Conservation (phyloP, 2,329 filamentous ascomycete species). For the Juglanconis juglandina region DNA sequence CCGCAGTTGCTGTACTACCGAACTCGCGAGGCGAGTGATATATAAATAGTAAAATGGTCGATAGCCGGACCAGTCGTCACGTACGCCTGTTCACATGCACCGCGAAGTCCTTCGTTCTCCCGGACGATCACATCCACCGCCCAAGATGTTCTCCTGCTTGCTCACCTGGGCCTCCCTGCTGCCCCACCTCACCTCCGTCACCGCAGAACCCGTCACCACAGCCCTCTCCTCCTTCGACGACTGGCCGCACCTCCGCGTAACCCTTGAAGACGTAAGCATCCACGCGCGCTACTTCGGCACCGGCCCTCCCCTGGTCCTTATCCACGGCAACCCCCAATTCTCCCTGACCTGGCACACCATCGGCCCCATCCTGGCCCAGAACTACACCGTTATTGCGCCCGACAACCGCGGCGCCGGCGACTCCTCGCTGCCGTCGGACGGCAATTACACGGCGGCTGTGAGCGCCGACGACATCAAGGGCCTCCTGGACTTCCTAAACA, state of each 20-base stretch:
- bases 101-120: neutral
- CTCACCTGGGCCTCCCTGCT: neutral
- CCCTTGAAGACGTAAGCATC: slow-evolving; percentile 37
- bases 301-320: slow-evolving; percentile 37
- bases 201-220: neutral
- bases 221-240: slow-evolving; percentile 26
- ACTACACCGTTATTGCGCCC: slow-evolving; percentile 41
- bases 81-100: neutral
- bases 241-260: slow-evolving; percentile 35
- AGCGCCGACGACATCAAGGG: slow-evolving; percentile 36
- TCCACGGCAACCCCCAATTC: slow-evolving; percentile 40
- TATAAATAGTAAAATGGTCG: neutral
- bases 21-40: neutral
- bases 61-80: neutral
- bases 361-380: slow-evolving; percentile 37
- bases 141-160: neutral
- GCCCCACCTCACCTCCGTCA: neutral
- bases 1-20: neutral
- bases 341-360: slow-evolving; percentile 38
- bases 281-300: slow-evolving; percentile 39
- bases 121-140: neutral
- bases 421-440: slow-evolving; percentile 34
- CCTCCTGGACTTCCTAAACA: slow-evolving; percentile 40
- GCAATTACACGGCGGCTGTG: slow-evolving; percentile 38
- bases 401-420: slow-evolving; percentile 41